Evolutionary conservation across 2,329 filamentous ascomycete genomes (phyloP).

Genomic region (Neonectria faginata): DNA sequence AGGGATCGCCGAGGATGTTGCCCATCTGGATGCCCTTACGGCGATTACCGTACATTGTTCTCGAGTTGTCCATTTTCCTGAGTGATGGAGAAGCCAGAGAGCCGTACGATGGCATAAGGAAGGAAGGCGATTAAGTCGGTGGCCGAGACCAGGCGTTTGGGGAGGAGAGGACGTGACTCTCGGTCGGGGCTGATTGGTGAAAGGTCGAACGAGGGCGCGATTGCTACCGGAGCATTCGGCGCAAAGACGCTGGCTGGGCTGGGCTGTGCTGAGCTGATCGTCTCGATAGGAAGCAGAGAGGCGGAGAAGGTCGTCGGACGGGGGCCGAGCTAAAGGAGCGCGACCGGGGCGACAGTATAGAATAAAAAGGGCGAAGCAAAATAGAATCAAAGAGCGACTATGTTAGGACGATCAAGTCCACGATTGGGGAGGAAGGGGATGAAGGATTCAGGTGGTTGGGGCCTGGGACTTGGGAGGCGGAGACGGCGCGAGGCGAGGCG

Average conservation of each 20-base stretch:
- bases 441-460: conserved; percentile 32
- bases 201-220: conserved; percentile 34
- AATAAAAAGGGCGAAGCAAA: conserved; percentile 26
- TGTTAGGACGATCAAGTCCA: conserved; percentile 38
- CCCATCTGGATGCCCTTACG: conserved; percentile 78
- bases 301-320: conserved; percentile 24
- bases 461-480: conserved; percentile 2
- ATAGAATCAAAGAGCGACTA: conserved; percentile 42
- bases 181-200: conserved; percentile 18
- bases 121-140: conserved; percentile 35
- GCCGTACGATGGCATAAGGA: conserved; percentile 80
- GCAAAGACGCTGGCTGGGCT: conserved; percentile 27
- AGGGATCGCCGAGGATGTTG: conserved; percentile 95
- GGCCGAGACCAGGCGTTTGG: conserved; percentile 19
- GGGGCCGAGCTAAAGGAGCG: conserved; percentile 35
- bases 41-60: conserved; percentile 63
- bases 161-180: conserved; percentile 28
- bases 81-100: conserved; percentile 79
- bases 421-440: conserved; percentile 14
- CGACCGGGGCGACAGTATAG: conserved; percentile 20
- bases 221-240: conserved; percentile 48
- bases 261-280: conserved; percentile 29
- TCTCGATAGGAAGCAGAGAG: conserved; percentile 26
- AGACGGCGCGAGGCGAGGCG: conserved; percentile 23
- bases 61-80: conserved; percentile 82